Evolutionary conservation across 257 asterid genomes (phyloP), one percentile per base, ranked within the genome.

Genomic region (Lithospermum erythrorhizon): DNA sequence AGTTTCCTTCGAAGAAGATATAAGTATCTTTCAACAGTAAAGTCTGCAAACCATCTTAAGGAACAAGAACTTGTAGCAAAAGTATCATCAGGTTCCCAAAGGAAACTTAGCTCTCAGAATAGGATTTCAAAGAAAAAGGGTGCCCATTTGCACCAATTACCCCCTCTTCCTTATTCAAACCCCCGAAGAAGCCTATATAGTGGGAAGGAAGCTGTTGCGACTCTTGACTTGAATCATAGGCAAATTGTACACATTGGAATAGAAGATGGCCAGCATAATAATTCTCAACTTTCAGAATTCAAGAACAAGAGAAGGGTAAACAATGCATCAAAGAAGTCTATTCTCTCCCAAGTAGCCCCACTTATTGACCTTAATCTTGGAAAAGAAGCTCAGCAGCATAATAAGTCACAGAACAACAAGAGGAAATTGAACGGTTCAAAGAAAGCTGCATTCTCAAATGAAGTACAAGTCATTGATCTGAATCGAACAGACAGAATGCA

Each of bases 1-100:
- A 90, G 97, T 68, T 88, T 86, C 68, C 72, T 90, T 48, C 76
- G 81, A 3, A 73, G 37, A 74, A 83, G 94, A 47, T 61, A 65
- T 61, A 72, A 70, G 6, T 76, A 72, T 82, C 88, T 87, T 8
- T 51, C 68, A 68, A 58, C 73, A 63, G 49, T 73, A 18, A 85
- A 74, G 72, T 65, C 75, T 32, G 49, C 51, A 56, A 62, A 29
- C 57, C 48, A 57, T 8, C 51, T 61, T n/a, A 78, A 59, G 60
- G 86, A 78, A 61, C 80, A 29, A 57, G 70, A 27, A 47, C 68
- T 21, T 23, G 57, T 18, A 24, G 55, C 61, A 17, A 70, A 62
- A 9, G 55, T 61, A 5, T 71, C 65, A 41, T 9, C 53, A 3
- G 74, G 37, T 21, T 75, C 75, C 58, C 76, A 75, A 68, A 6